Percentiles rank a stretch among this genome's conserved stretches.
These are phyloP conservation scores for Coriaria nepalensis DNA, from an alignment of 306 rosid genomes.

Conservation along the genomic window DNA sequence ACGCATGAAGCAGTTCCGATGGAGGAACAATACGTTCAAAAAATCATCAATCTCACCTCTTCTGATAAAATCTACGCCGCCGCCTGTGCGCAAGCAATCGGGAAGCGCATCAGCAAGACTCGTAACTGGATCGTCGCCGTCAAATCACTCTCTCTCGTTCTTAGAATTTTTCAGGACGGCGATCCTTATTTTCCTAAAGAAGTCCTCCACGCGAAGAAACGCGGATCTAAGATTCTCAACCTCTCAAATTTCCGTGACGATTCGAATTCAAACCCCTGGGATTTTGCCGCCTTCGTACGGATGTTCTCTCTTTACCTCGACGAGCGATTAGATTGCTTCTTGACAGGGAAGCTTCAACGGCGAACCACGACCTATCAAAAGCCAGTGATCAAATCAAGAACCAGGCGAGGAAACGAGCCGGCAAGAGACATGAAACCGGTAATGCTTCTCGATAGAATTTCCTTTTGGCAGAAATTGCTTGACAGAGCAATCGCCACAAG, in stretches of 20 bases:
- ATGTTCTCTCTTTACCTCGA: conserved; percentile 67
- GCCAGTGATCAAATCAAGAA: neutral
- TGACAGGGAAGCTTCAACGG: conserved; percentile 69
- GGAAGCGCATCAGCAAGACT: conserved; percentile 46
- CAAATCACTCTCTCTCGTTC: conserved; percentile 64
- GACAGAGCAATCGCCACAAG: conserved; percentile 55
- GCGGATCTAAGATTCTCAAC: conserved; percentile 62
- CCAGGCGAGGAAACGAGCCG: conserved; percentile 15
- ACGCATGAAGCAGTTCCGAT: conserved; percentile 56
- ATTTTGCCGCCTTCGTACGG: conserved; percentile 55
- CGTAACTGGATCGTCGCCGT: conserved; percentile 68
- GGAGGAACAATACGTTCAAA: conserved; percentile 47
- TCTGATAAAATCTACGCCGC: conserved; percentile 42
- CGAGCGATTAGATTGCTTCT: conserved; percentile 60
- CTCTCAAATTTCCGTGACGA: conserved; percentile 62
- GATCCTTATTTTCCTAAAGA: conserved; percentile 68
- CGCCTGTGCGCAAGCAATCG: conserved; percentile 52
- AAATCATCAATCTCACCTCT: conserved; percentile 42
- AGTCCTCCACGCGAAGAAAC: conserved; percentile 60
- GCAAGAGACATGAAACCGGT: conserved; percentile 57
- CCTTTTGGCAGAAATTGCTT: conserved; percentile 54
- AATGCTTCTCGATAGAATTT: conserved; percentile 40
- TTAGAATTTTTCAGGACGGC: conserved; percentile 69
- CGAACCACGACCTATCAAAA: conserved; percentile 20
- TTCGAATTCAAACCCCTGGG: conserved; percentile 69